Evolutionary conservation across 2,329 filamentous ascomycete genomes (phyloP).

Genomic region (Pestalotiopsis fici): DNA sequence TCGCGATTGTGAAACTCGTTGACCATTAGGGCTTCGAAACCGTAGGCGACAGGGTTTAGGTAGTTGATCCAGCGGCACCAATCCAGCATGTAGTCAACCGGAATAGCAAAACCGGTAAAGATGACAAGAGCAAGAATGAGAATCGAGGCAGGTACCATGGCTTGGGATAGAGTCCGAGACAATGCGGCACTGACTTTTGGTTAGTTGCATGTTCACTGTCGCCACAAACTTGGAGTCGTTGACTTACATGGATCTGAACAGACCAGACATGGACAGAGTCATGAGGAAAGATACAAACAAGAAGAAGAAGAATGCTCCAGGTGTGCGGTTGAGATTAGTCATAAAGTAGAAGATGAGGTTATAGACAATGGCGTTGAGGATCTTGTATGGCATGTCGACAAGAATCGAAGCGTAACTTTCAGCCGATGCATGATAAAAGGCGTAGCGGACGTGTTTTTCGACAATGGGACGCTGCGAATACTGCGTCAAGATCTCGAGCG

Average conservation of each 20-base stretch:
- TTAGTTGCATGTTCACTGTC: background rate
- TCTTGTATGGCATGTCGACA: slow-evolving; percentile 81
- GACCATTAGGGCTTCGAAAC: slow-evolving; percentile 78
- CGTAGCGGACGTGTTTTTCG: slow-evolving; percentile 85
- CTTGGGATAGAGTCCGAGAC: slow-evolving; percentile 69
- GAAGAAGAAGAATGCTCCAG: slow-evolving; percentile 84
- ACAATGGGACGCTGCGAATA: slow-evolving; percentile 91
- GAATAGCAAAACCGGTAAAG: slow-evolving; percentile 68
- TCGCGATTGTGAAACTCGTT: slow-evolving; percentile 76
- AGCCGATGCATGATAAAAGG: slow-evolving; percentile 85
- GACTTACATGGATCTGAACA: slow-evolving; percentile 71
- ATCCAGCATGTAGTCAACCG: slow-evolving; percentile 65
- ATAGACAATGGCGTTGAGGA: slow-evolving; percentile 73
- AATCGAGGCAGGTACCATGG: slow-evolving; percentile 59
- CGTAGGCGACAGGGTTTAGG: slow-evolving; percentile 76
- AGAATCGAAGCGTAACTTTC: slow-evolving; percentile 89
- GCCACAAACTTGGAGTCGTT: no score
- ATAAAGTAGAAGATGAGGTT: slow-evolving; percentile 86
- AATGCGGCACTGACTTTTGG: slow-evolving; percentile 51
- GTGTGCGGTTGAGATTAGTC: slow-evolving; percentile 74
- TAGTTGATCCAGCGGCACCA: slow-evolving; percentile 53
- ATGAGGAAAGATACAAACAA: slow-evolving; percentile 45
- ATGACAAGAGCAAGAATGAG: slow-evolving; percentile 65
- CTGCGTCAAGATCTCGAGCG: slow-evolving; percentile 70
- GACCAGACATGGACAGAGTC: slow-evolving; percentile 80